phyloP scores from a whole-genome alignment of 2,329 filamentous ascomycete species.

The Dactylellina leptospora region DNA sequence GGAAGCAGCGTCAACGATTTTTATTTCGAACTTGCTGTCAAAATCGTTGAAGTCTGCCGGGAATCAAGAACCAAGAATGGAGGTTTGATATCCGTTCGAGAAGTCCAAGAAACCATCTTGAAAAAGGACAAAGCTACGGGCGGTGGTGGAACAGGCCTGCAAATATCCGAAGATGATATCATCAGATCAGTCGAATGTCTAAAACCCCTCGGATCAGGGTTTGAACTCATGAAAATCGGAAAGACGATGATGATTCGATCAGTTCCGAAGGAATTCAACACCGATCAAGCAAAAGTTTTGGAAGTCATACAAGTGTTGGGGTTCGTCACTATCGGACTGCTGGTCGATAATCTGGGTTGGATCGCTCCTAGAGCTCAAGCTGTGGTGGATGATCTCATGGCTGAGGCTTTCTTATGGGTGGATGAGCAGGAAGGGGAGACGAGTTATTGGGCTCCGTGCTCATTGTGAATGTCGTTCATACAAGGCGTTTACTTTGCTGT shows the following conservation, averaged over 20 bases:
- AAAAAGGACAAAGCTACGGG: slow-evolving; percentile 69
- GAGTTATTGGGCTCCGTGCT: slow-evolving; percentile 85
- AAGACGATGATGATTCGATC: slow-evolving; percentile 87
- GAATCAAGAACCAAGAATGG: slow-evolving; percentile 89
- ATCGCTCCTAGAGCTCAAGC: slow-evolving; percentile 83
- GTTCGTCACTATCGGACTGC: slow-evolving; percentile 87
- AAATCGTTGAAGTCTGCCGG: slow-evolving; percentile 90
- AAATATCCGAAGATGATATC: slow-evolving; percentile 73
- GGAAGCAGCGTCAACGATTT: slow-evolving; percentile 95
- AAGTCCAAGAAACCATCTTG: slow-evolving; percentile 79
- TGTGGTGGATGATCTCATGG: slow-evolving; percentile 86
- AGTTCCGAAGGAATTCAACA: slow-evolving; percentile 93
- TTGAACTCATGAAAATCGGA: slow-evolving; percentile 83
- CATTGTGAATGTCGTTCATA: slow-evolving; percentile 3
- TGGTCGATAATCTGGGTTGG: slow-evolving; percentile 87
- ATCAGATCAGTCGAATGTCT: slow-evolving; percentile 87
- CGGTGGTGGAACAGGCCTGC: slow-evolving; percentile 70
- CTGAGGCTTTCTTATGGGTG: slow-evolving; percentile 91
- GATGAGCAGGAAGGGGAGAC: slow-evolving; percentile 85
- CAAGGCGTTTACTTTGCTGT: not conserved
- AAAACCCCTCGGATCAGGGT: slow-evolving; percentile 85
- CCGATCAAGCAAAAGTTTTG: slow-evolving; percentile 88
- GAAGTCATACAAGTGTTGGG: slow-evolving; percentile 77
- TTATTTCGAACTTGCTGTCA: slow-evolving; percentile 96
- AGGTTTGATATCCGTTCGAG: slow-evolving; percentile 83